A percentile compares a stretch with the other conserved stretches of the same genome.
phyloP scores from a whole-genome alignment of 2,329 filamentous ascomycete genomes.

The Botrytis paeoniae region DNA sequence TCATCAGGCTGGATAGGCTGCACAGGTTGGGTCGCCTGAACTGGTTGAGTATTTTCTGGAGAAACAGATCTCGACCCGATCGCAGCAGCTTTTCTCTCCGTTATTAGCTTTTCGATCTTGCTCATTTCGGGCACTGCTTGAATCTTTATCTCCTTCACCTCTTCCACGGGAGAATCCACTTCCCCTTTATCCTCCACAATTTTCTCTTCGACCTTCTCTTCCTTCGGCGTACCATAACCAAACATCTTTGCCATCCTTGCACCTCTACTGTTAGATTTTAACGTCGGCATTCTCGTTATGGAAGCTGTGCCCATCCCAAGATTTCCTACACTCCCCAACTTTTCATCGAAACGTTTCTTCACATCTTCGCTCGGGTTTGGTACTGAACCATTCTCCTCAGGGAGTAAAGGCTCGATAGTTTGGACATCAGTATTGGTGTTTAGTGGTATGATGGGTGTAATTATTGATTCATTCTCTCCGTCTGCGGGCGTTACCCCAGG shows the following conservation, averaged over 20 bases:
- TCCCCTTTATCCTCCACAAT: not conserved
- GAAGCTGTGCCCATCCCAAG: conserved; percentile 7
- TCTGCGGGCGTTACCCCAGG: conserved; percentile 7
- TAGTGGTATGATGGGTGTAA: not conserved
- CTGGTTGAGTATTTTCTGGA: not conserved
- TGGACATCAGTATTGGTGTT: not conserved
- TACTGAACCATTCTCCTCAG: not conserved
- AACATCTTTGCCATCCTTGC: conserved; percentile 29
- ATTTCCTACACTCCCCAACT: conserved; percentile 13
- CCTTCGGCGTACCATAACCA: conserved; percentile 23
- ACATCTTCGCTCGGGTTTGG: not conserved
- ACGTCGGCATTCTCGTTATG: conserved; percentile 7
- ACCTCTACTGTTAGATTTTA: conserved; percentile 23
- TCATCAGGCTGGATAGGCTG: not conserved
- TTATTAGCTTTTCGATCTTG: conserved; percentile 9
- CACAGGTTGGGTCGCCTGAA: not conserved
- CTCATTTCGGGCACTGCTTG: not conserved
- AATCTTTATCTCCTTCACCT: not conserved
- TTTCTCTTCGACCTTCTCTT: conserved; percentile 7
- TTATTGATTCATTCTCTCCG: not conserved
- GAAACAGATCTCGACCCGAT: not conserved
- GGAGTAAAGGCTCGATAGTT: not conserved
- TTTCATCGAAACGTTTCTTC: conserved; percentile 10
- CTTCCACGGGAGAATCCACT: not conserved
- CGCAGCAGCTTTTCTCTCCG: conserved; percentile 13